Base-by-base conservation (phyloP, 768 basidiomycete species). In the Suillus subaureus region DNA sequence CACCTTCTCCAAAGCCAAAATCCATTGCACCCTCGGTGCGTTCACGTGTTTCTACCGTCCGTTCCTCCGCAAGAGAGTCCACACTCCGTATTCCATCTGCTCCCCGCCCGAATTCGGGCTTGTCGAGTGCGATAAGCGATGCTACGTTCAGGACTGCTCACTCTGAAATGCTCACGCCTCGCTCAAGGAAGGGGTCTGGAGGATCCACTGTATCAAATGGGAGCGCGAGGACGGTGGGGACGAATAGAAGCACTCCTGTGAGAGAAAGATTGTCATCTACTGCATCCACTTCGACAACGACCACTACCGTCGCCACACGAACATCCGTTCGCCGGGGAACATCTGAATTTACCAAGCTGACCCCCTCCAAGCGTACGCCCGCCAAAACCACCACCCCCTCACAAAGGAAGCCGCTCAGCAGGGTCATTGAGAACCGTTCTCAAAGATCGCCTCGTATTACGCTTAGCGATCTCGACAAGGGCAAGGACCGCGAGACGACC, bases 141-240 rank as follows among this genome's bases (percentile, higher is more conserved):
- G 63, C 69, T 1, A 78, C 77, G 0, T 77, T 78, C 67, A 74
- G 72, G 28, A 77, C 77, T 1, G 75, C 77, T 35, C 68, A 33
- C 7, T 76, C 75, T 33, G 77, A 76, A 33, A 63, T 73, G 8
- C 26, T 66, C 28, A 76, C 77, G 4, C 75, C 77, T 9, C 76
- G 75, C 31, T 75, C 73, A 7, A 77, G 75, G 28, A 76, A 76
- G 66, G 54, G 49, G 15, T 76, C 75, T 0, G 66, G 70, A 47
- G 76, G 76, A 13, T 76, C 75, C 3, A 75, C 75, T 0, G 54
- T 78, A 4, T 76, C 76, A 21, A 76, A 70, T 13, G 51, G 69
- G 47, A 78, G 77, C 64, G 75, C 72, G 2, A 69, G 75, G 15
- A 76, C 75, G 1, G 73, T 76, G 3, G 76, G 75, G 5, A 78